phyloP scores from a whole-genome alignment of 1,139 yeast species.

The Casaregolazyma lundiana region DNA sequence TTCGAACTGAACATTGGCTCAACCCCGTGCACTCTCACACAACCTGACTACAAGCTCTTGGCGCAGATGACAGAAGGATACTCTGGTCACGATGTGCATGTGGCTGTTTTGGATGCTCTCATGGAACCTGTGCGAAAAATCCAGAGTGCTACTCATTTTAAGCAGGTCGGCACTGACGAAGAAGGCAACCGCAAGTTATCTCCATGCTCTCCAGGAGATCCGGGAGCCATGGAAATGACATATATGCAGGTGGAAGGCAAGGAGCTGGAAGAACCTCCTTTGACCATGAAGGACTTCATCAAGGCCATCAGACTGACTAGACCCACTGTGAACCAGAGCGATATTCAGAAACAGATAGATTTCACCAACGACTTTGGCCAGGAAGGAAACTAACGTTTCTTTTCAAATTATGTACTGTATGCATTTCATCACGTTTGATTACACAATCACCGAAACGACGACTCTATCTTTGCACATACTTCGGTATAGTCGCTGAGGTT shows the following conservation, averaged over 20 bases:
- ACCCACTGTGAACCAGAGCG: constrained; percentile 89
- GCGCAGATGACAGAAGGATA: constrained; percentile 97
- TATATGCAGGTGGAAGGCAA: constrained; percentile 93
- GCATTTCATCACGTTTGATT: constrained; percentile 2
- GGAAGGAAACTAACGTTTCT: constrained; percentile 69
- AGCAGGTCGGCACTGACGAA: constrained; percentile 37
- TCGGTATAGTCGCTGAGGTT: constrained; percentile 35
- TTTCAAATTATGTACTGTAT: constrained; percentile 7
- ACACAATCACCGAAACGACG: constrained; percentile 32
- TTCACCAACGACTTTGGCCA: constrained; percentile 96
- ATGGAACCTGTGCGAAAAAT: constrained; percentile 97
- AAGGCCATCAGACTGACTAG: constrained; percentile 88
- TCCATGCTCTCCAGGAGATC: constrained; percentile 97
- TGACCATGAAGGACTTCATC: constrained; percentile 86
- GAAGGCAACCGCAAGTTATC: constrained; percentile 50
- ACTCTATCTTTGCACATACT: constrained; percentile 41
- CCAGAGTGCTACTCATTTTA: constrained; percentile 95
- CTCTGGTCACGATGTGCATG: constrained; percentile 96
- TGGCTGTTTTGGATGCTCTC: constrained; percentile 92
- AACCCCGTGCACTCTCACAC: constrained; percentile 74
- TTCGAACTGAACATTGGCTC: constrained; percentile 89
- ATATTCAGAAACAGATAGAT: constrained; percentile 74
- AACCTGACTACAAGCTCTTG: constrained; percentile 68
- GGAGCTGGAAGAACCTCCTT: constrained; percentile 81
- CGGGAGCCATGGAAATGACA: constrained; percentile 77